These are phyloP conservation scores for Harringtonia aguacate DNA, from an alignment of 2,329 filamentous ascomycete genomes.

Conservation along the genomic window DNA sequence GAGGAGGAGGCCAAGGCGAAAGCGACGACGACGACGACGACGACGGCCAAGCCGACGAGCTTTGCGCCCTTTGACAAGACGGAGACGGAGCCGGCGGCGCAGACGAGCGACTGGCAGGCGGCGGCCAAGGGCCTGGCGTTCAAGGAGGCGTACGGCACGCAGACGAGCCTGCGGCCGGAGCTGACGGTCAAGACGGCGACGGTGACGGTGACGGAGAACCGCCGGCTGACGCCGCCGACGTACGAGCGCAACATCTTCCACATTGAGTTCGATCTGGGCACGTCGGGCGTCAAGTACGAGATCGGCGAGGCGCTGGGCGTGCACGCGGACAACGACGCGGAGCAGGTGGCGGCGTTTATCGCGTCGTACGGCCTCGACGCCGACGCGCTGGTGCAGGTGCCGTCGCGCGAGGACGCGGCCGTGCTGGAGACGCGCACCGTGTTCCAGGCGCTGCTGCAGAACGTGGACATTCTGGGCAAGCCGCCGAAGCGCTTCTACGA, in stretches of 20 bases:
- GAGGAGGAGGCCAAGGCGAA: too few species aligned
- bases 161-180: constrained; percentile 69
- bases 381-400: constrained; percentile 81
- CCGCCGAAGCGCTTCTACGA: constrained; percentile 99
- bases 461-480: constrained; percentile 92
- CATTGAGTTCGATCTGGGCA: constrained; percentile 93
- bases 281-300: constrained; percentile 87
- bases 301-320: constrained; percentile 96
- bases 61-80: constrained; percentile 72
- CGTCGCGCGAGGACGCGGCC: constrained; percentile 65
- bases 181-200: constrained; percentile 75
- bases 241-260: constrained; percentile 99
- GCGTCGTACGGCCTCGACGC: constrained; percentile 76
- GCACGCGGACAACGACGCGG: constrained; percentile 83
- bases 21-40: constrained; percentile 42
- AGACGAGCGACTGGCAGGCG: constrained; percentile 67
- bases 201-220: constrained; percentile 89
- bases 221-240: constrained; percentile 72
- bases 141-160: constrained; percentile 84
- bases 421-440: constrained; percentile 81
- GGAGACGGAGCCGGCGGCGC: constrained; percentile 55
- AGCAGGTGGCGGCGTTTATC: constrained; percentile 76
- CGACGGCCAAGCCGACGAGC: constrained; percentile 64
- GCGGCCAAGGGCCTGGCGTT: constrained; percentile 83
- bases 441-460: constrained; percentile 83